Evolutionary conservation across 129 eudicot genomes (phyloP), one percentile per base, ranked within the genome.

Genomic region (Arctium lappa): DNA sequence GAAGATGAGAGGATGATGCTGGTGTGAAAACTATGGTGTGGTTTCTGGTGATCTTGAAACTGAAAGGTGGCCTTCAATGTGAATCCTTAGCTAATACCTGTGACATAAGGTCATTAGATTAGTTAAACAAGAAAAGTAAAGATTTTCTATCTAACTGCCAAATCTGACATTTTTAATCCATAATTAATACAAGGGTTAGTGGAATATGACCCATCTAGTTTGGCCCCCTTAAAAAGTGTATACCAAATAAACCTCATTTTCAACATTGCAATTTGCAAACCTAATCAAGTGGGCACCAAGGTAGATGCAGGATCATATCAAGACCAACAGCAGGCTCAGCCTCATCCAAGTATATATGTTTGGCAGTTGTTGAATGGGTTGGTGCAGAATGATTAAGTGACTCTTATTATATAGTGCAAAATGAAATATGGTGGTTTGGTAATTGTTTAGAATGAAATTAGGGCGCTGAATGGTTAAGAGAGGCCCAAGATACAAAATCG

Each of bases 51-150:
- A 46, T 46, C 40, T 4, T 34, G 37, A 22, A 22, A 22, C 27
- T 22, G 27, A 37, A 37, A 37, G 4, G 5, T 37, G 40, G 40
- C 6, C 68, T 60, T 60, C 68, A 60, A 79, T 79, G 80, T 84
- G 80, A 73, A 84, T 79, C 87, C 76, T 73, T 50, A 73, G 73
- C 29, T 65, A 12, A 60, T 71, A 79, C 87, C 87, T 84, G 87
- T 66, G 29, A 79, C 70, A 73, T 65, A 33, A 65, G 65, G 62
- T 13, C 33, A 79, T 39, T 79, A 80, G 84, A 79, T 42, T 42
- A 79, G 44, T 27, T 63, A 29, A 73, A 46, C 79, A 73, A 56
- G 74, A 84, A 78, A 56, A 78, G 75, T 77, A 76, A 38, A 53
- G 50, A 10, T 11, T 38, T 79, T 16, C 32, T 22, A 63, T 5